phyloP scores from a whole-genome alignment of 176 grass and related monocot species.

The Eragrostis nindensis region DNA sequence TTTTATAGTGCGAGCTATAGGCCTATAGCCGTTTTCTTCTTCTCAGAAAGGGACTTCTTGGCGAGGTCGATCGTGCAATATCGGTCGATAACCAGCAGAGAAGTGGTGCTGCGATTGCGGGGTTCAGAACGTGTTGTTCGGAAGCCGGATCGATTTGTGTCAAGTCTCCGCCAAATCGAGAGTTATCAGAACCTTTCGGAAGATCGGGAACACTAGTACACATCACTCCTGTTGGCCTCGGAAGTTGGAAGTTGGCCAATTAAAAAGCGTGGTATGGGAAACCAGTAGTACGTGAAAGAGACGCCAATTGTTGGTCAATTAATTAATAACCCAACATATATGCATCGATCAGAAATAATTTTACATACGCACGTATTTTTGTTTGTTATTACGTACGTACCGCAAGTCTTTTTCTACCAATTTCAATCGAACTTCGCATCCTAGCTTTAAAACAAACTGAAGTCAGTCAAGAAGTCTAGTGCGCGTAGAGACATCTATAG shows the following conservation, averaged over 20 bases:
- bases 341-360: too few relatives aligned
- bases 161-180: too few relatives aligned
- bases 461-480: not conserved
- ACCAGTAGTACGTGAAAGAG: not conserved
- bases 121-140: too few relatives aligned
- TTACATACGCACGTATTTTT: not conserved
- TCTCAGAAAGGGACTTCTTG: too few relatives aligned
- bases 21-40: too few relatives aligned
- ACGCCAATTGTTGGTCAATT: not conserved
- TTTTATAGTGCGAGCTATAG: constrained; percentile 17
- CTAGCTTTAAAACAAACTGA: not conserved
- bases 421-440: not conserved
- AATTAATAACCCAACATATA: not conserved
- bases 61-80: too few relatives aligned
- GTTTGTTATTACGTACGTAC: not conserved
- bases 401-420: not conserved
- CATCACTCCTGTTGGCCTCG: too few relatives aligned
- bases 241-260: not conserved
- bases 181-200: too few relatives aligned
- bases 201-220: too few relatives aligned
- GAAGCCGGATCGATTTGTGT: too few relatives aligned
- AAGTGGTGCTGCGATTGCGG: too few relatives aligned
- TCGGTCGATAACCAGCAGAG: too few relatives aligned
- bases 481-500: not conserved
- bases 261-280: not conserved